A percentile compares a stretch with the other conserved stretches of the same genome.
phyloP scores from a whole-genome alignment of 202 grass and related monocot genomes.

The Bolboschoenoplectus hybrid region DNA sequence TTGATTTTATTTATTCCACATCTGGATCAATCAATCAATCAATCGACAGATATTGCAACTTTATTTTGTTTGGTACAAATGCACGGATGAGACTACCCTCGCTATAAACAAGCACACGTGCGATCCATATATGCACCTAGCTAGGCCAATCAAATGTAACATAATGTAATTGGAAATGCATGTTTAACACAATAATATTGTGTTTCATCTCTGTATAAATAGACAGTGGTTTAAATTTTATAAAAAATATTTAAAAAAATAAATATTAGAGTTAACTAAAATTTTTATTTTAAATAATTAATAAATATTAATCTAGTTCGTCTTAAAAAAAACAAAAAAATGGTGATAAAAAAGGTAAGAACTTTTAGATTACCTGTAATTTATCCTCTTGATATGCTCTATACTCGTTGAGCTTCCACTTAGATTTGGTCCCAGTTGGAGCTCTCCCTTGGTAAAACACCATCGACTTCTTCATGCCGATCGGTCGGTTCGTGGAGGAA shows the following conservation, averaged over 20 bases:
- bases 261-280: too few species aligned
- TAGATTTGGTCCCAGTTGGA: slow-evolving; percentile 62
- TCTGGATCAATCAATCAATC: slow-evolving; percentile 19
- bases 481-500: slow-evolving; percentile 46
- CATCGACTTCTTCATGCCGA: slow-evolving; percentile 89
- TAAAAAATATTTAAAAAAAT: too few species aligned
- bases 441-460: slow-evolving; percentile 82
- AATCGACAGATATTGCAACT: slow-evolving; percentile 1
- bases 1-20: background rate
- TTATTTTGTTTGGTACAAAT: slow-evolving; percentile 6
- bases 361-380: slow-evolving; percentile 29
- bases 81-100: background rate
- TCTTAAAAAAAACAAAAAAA: background rate
- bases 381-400: slow-evolving; percentile 53
- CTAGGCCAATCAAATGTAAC: background rate
- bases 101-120: background rate
- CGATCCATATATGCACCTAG: background rate
- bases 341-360: background rate
- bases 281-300: too few species aligned
- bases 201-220: too few species aligned
- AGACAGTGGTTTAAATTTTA: too few species aligned
- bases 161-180: too few species aligned
- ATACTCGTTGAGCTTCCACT: slow-evolving; percentile 91
- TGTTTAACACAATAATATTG: too few species aligned
- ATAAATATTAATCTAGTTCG: background rate